Evolutionary conservation across 1,284 basidiomycete species (phyloP).

Genomic region (Vanrija humicola): DNA sequence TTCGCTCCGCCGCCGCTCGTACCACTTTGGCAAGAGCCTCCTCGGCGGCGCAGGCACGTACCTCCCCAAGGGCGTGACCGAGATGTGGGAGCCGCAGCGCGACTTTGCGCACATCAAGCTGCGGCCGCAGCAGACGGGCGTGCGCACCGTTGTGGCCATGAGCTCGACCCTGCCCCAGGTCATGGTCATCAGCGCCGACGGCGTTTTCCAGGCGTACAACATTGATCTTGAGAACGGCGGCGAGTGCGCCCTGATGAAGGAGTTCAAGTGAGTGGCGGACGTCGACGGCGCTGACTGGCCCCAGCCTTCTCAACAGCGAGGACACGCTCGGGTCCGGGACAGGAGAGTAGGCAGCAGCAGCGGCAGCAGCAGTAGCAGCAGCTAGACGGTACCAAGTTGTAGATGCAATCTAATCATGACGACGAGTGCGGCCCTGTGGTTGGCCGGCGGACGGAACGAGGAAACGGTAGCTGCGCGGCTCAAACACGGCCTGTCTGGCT

Average conservation of each 20-base stretch:
- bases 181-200: conserved; percentile 94
- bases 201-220: conserved; percentile 90
- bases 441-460: too few relatives aligned
- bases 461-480: too few relatives aligned
- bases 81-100: conserved; percentile 94
- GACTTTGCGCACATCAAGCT: conserved; percentile 92
- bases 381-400: too few relatives aligned
- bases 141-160: conserved; percentile 76
- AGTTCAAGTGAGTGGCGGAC: conserved; percentile 60
- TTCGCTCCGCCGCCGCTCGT: conserved; percentile 56
- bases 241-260: conserved; percentile 90
- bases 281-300: background rate
- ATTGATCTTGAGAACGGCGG: conserved; percentile 96
- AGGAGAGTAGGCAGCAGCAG: background rate
- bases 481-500: too few relatives aligned
- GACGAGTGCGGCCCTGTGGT: too few relatives aligned
- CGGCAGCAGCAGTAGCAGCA: too few relatives aligned
- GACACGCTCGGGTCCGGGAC: conserved; percentile 7
- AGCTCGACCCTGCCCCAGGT: conserved; percentile 87
- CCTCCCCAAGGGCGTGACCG: conserved; percentile 82
- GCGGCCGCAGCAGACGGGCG: conserved; percentile 64
- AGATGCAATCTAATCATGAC: too few relatives aligned
- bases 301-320: conserved; percentile 14
- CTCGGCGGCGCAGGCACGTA: conserved; percentile 83
- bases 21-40: conserved; percentile 73